Percentiles rank a stretch among this genome's conserved stretches.
Conservation (phyloP, 108 stramenopile genomes). For the Discostella pseudostelligera region DNA sequence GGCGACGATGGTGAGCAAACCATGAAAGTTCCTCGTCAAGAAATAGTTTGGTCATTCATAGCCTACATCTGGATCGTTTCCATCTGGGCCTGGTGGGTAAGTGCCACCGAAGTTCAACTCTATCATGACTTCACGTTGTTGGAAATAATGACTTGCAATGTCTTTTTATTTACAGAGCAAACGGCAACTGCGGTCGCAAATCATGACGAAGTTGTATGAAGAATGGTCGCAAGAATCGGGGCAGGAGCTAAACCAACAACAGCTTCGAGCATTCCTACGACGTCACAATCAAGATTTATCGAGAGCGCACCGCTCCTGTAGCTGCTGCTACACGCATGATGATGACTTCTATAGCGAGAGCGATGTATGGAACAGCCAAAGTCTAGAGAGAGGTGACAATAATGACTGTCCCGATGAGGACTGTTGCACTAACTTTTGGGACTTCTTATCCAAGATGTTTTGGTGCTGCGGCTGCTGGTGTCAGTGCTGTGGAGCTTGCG, state of each 20-base stretch:
- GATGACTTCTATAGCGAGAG: constrained; percentile 10
- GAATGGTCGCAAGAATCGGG: constrained; percentile 24
- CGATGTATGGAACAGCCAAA: background rate
- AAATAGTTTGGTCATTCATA: constrained; percentile 14
- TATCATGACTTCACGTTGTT: background rate
- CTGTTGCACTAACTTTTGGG: constrained; percentile 45
- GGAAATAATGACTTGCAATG: background rate
- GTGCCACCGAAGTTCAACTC: no score
- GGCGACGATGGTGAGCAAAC: constrained; percentile 1
- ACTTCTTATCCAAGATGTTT: constrained; percentile 30
- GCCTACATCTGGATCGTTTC: constrained; percentile 19
- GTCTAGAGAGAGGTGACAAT: background rate
- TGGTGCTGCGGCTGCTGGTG: constrained; percentile 54
- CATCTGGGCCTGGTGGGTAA: background rate
- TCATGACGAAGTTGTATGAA: constrained; percentile 41
- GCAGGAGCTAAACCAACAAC: constrained; percentile 21
- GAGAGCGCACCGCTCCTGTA: constrained; percentile 25
- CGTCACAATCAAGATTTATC: constrained; percentile 14
- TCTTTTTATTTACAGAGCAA: background rate
- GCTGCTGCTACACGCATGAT: constrained; percentile 40
- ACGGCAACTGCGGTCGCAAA: constrained; percentile 19
- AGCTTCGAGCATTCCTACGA: constrained; percentile 18
- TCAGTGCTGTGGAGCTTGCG: constrained; percentile 46
- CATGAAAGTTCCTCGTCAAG: constrained; percentile 26
- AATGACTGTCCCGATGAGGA: constrained; percentile 15